These are phyloP conservation scores for Penicillium expansum DNA, from an alignment of 2,329 filamentous ascomycete genomes.

Conservation along the genomic window DNA sequence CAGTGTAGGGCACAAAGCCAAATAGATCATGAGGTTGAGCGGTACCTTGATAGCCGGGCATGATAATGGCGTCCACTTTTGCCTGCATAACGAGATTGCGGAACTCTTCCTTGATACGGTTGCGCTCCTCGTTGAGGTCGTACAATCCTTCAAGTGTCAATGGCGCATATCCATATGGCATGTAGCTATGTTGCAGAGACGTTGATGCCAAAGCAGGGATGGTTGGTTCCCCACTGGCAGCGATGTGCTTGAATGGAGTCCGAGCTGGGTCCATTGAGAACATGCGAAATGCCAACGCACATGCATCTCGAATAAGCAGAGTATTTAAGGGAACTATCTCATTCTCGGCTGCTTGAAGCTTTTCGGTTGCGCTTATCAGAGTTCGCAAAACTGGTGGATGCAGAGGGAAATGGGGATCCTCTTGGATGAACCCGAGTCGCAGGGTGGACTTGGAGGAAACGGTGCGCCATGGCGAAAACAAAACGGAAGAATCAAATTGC, in stretches of 20 bases:
- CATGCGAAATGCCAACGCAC: constrained; percentile 11
- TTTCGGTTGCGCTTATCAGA: constrained; percentile 3
- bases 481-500: constrained; percentile 22
- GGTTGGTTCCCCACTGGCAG: constrained; percentile 41
- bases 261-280: constrained; percentile 16
- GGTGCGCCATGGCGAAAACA: constrained; percentile 26
- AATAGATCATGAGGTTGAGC: constrained; percentile 53
- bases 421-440: constrained; percentile 12
- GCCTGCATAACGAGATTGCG: constrained; percentile 41
- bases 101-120: constrained; percentile 38
- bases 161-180: constrained; percentile 6
- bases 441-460: constrained; percentile 11
- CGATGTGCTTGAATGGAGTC: constrained; percentile 30
- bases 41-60: constrained; percentile 49
- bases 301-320: constrained; percentile 7
- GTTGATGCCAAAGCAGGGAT: constrained; percentile 19
- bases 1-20: constrained; percentile 34
- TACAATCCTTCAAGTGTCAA: constrained; percentile 42
- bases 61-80: constrained; percentile 51
- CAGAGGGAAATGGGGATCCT: constrained; percentile 17
- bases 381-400: constrained; percentile 18
- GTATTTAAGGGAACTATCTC: constrained; percentile 4
- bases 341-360: constrained; percentile 10
- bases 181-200: constrained; percentile 14
- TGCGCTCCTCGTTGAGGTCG: constrained; percentile 43